Evolutionary conservation across 306 rosid genomes (phyloP), one percentile per base, ranked within the genome.

Genomic region (Lotus japonicus): DNA sequence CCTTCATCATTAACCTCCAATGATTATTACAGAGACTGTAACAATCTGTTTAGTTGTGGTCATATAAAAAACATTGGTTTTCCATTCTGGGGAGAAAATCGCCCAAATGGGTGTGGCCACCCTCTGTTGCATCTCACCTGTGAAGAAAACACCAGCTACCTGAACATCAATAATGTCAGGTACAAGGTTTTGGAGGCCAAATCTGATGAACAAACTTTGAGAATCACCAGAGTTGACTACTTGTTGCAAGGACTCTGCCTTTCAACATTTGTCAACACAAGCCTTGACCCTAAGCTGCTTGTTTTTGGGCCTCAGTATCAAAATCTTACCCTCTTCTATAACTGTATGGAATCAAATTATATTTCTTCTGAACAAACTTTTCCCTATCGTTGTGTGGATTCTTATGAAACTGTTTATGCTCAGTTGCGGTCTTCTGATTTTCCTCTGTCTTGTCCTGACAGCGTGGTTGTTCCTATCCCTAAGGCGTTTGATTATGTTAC

Each of bases 61-160:
- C 11, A 0, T 0, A 50, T 80, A 42, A 39, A 0, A 2, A 1
- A 58, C 0, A 18, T 71, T 0, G 65, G 68, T 13, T 72, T 73
- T 71, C 89, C 86, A 17, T 81, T 84, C 56, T 81, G 84, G 89
- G 87, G 88, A 62, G 26, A 0, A 0, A 11, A 3, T 2, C 79
- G 84, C 13, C 75, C 82, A 5, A 51, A 5, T 0, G 31, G 0
- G 28, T 90, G 96, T 63, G 95, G 92, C 51, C 7, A 79, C 66
- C 85, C 76, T 36, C 52, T 28, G 10, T 52, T 85, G 21, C 12
- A 49, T 6, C 78, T 85, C 31, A 6, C 1, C 2, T 90, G 96
- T 41, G 5, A 16, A 11, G 0, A 2, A 2, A 15, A n/a, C 23
- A 63, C 2, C 12, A 12, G 74, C 43, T 44, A 54, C 71, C 66